Base-by-base conservation (phyloP, 2,329 filamentous ascomycete species). In the Trichoderma polysporum region DNA sequence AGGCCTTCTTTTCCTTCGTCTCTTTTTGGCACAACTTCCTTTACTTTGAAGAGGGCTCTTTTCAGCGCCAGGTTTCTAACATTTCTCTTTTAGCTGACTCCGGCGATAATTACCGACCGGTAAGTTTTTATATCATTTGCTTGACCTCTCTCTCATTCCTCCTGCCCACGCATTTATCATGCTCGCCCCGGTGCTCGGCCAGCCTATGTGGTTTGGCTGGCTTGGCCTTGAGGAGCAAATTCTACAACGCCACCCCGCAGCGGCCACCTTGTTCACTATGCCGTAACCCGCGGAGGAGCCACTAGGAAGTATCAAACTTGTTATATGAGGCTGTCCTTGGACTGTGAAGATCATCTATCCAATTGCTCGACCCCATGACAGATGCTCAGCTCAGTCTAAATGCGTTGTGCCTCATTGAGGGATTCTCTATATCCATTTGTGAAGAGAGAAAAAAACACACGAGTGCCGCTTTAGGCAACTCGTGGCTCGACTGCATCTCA, bases 41-140 rank as follows among this genome's bases (percentile, higher is more conserved):
- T 31, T 50, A 17, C 35, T 69, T 66, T 13, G 27, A 25, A 62
- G 68, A 70, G 68, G 68, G 70, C 69, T 68, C 65, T 70, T 12
- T 69, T 70, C 71, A 72, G 70, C 72, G 68, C 67, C 68, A 68
- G 62, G 22, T 70, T 76, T 81, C 80, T 84, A 80, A 82, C 80
- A 73, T 70, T 74, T 70, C 4, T 27, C 70, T 77, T 78, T 74
- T 78, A 88, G 86, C 86, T 77, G 86, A 88, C 74, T 83, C 84
- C 73, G 84, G 84, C 78, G 85, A 88, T 75, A 88, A 80, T 71
- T 88, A 88, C 78, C 85, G 86, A 77, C 84, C 85, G 75, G 86
- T 85, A 79, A 85, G 84, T 64, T 39, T n/a, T 45, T 12, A 17
- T 19, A 25, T 52, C 49, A 53, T 68, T 47, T 63, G 29, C 54